phyloP scores from a whole-genome alignment of 2,329 filamentous ascomycete genomes.

The Basipetospora chlamydospora region DNA sequence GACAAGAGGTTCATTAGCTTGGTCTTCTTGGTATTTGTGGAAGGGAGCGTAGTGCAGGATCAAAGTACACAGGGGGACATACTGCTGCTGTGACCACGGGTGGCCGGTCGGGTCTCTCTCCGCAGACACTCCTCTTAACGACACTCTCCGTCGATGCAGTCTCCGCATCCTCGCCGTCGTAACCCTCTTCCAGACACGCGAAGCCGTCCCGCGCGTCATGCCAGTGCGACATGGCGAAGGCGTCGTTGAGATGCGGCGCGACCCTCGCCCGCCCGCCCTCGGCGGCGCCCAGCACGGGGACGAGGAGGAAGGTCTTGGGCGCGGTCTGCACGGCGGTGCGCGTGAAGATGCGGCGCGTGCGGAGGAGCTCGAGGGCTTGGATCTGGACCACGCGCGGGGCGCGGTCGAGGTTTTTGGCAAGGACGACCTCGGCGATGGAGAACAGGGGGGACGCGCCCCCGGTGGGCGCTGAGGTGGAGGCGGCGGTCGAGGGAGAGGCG shows the following conservation, averaged over 20 bases:
- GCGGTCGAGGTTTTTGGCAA: slow-evolving; percentile 65
- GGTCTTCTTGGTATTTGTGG: neutral
- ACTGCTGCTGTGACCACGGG: slow-evolving; percentile 29
- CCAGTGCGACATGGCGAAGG: slow-evolving; percentile 78
- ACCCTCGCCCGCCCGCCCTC: slow-evolving; percentile 24
- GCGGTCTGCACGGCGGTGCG: slow-evolving; percentile 58
- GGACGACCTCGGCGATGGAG: slow-evolving; percentile 64
- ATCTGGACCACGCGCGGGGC: slow-evolving; percentile 68
- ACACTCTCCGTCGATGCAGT: slow-evolving; percentile 29
- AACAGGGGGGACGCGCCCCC: slow-evolving; percentile 9
- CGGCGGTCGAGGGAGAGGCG: slow-evolving; percentile 9
- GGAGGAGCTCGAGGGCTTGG: slow-evolving; percentile 64
- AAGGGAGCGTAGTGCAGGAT: neutral
- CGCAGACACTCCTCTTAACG: slow-evolving; percentile 21
- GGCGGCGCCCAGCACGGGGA: slow-evolving; percentile 51
- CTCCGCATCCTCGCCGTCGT: slow-evolving; percentile 19
- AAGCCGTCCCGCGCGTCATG: slow-evolving; percentile 62
- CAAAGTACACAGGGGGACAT: slow-evolving; percentile 9
- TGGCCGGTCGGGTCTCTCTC: slow-evolving; percentile 10
- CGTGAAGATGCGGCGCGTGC: slow-evolving; percentile 63
- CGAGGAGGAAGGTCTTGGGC: slow-evolving; percentile 65
- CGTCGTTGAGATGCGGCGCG: slow-evolving; percentile 55
- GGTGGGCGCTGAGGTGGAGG: slow-evolving; percentile 7
- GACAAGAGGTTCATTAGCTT: slow-evolving; percentile 7
- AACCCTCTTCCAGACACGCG: slow-evolving; percentile 54